These are phyloP conservation scores for Podila minutissima DNA, from an alignment of 192 early-diverging fungal species.

Conservation along the genomic window DNA sequence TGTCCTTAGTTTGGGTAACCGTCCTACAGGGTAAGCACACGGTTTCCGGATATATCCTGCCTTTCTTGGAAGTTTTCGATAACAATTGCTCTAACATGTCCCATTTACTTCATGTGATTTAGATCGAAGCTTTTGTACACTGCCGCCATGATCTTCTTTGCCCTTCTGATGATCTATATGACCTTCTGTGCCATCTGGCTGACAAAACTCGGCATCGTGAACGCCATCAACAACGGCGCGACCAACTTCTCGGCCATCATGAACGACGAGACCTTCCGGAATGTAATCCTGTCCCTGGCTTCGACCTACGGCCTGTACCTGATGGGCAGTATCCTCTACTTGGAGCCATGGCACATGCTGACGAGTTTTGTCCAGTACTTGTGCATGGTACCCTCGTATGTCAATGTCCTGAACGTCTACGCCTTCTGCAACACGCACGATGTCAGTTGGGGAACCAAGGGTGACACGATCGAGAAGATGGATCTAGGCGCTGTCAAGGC, in stretches of 20 bases:
- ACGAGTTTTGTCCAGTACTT: constrained; percentile 88
- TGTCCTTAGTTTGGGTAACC: constrained; percentile 89
- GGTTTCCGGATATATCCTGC: neutral
- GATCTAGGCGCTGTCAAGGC: constrained; percentile 83
- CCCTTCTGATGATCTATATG: constrained; percentile 83
- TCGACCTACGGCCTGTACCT: constrained; percentile 89
- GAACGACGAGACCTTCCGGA: constrained; percentile 68
- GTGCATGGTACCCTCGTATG: constrained; percentile 73
- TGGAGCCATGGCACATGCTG: constrained; percentile 94
- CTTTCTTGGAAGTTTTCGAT: no score
- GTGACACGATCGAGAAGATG: constrained; percentile 73
- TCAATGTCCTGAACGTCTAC: constrained; percentile 93
- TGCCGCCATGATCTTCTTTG: constrained; percentile 78
- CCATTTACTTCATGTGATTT: neutral
- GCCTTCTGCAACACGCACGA: constrained; percentile 98
- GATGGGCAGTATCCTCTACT: constrained; percentile 75
- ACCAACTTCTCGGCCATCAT: constrained; percentile 56
- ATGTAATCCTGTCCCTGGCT: constrained; percentile 81
- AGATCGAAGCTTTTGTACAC: constrained; percentile 76
- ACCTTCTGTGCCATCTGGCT: constrained; percentile 75
- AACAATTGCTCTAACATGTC: no score
- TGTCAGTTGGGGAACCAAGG: constrained; percentile 95
- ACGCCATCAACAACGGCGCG: constrained; percentile 47
- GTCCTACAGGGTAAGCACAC: constrained; percentile 77
- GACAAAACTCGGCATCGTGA: constrained; percentile 61